Evolutionary conservation across 805 yeast genomes (phyloP).

Genomic region (Cyberlindnera maritima): DNA sequence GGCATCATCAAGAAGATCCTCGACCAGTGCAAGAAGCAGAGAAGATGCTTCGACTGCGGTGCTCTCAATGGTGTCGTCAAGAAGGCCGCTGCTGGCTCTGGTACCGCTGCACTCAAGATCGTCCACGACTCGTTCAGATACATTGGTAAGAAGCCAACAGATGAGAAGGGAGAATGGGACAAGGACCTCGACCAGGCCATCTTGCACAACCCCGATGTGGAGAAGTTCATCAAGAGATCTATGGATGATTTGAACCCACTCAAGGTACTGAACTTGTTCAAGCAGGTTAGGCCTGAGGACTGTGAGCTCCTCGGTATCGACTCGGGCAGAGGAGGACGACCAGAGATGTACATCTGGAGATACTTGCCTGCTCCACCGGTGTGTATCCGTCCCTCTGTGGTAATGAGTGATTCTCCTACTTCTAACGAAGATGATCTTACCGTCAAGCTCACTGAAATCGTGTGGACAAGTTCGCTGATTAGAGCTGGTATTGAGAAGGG

Average conservation of each 20-base stretch:
- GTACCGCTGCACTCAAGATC: conserved; percentile 91
- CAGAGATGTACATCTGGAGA: conserved; percentile 96
- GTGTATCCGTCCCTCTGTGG: conserved; percentile 95
- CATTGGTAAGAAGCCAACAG: conserved; percentile 85
- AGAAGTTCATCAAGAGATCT: conserved; percentile 79
- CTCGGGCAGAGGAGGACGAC: conserved; percentile 83
- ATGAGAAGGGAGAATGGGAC: conserved; percentile 86
- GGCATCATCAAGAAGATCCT: conserved; percentile 73
- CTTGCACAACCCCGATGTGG: conserved; percentile 79
- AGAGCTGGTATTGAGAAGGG: conserved; percentile 95
- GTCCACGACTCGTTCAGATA: conserved; percentile 95
- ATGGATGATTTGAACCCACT: conserved; percentile 93
- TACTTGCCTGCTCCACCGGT: conserved; percentile 99
- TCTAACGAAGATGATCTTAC: conserved; percentile 97
- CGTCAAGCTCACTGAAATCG: conserved; percentile 92
- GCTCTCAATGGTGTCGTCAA: conserved; percentile 95
- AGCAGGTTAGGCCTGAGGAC: conserved; percentile 80
- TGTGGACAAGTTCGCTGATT: conserved; percentile 93
- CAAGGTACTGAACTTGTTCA: conserved; percentile 82
- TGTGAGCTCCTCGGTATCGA: conserved; percentile 93
- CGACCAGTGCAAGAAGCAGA: conserved; percentile 94
- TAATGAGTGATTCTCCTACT: conserved; percentile 84
- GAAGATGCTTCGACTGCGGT: conserved; percentile 85
- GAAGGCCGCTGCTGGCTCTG: conserved; percentile 88
- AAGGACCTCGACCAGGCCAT: conserved; percentile 77